Evolutionary conservation across 495 filamentous ascomycete species (phyloP).

Genomic region (Achaetomiella virescens): DNA sequence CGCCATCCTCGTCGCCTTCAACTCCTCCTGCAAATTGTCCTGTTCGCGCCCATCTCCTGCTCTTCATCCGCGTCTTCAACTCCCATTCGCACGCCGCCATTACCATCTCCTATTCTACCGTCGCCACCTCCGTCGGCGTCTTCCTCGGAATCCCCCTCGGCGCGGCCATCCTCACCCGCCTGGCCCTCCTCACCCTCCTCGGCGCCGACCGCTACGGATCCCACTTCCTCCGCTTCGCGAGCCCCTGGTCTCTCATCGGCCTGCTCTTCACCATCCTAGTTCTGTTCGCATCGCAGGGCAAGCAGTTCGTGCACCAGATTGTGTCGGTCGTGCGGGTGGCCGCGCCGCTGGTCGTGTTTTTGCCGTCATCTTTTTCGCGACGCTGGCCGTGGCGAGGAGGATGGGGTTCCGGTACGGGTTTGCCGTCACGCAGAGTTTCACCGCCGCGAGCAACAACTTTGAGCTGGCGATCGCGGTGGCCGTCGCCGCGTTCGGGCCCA

Average conservation of each 20-base stretch:
- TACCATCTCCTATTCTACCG: slow-evolving; percentile 59
- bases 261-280: slow-evolving; percentile 82
- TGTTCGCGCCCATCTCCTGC: slow-evolving; percentile 76
- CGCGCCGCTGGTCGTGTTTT: slow-evolving; percentile 77
- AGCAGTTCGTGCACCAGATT: slow-evolving; percentile 75
- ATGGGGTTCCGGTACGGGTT: slow-evolving; percentile 71
- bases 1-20: slow-evolving; percentile 83
- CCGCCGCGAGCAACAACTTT: slow-evolving; percentile 93
- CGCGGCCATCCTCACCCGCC: slow-evolving; percentile 70
- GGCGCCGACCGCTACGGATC: slow-evolving; percentile 58
- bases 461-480: slow-evolving; percentile 91
- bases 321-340: slow-evolving; percentile 74
- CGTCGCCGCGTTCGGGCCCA: slow-evolving; percentile 75
- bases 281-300: slow-evolving; percentile 76
- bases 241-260: slow-evolving; percentile 75
- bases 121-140: slow-evolving; percentile 72
- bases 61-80: slow-evolving; percentile 71
- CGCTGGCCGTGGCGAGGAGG: slow-evolving; percentile 50
- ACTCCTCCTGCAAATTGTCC: slow-evolving; percentile 83
- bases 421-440: slow-evolving; percentile 79
- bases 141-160: slow-evolving; percentile 83
- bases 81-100: slow-evolving; percentile 21
- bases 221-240: slow-evolving; percentile 60
- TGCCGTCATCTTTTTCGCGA: slow-evolving; percentile 61
- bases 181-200: slow-evolving; percentile 49